Conservation (phyloP, 345 rosid species). For the Boechera retrofracta region DNA sequence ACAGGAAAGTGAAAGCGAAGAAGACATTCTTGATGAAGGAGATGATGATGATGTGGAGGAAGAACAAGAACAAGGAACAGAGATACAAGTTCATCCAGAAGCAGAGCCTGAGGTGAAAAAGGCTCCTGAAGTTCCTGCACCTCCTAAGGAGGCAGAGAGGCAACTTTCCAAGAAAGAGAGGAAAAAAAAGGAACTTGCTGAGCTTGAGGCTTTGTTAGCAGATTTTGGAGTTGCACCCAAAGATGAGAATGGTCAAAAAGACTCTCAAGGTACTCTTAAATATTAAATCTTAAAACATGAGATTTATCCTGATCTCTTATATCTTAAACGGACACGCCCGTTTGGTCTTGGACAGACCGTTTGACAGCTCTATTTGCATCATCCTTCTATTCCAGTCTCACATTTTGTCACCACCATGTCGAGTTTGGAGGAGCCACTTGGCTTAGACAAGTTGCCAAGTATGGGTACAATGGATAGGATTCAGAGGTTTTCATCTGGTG, state of each 20-base stretch:
- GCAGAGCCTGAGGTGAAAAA: slow-evolving; percentile 56
- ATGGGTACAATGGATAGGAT: slow-evolving; percentile 83
- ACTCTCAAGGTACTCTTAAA: slow-evolving; percentile 50
- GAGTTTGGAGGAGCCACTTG: slow-evolving; percentile 95
- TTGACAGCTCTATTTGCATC: neutral
- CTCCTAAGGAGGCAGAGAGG: slow-evolving; percentile 75
- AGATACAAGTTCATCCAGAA: slow-evolving; percentile 46
- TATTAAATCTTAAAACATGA: too few relatives aligned
- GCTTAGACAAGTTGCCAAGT: slow-evolving; percentile 88
- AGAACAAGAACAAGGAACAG: slow-evolving; percentile 67
- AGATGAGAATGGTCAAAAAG: slow-evolving; percentile 57
- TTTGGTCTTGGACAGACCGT: too few relatives aligned
- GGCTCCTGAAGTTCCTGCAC: slow-evolving; percentile 54
- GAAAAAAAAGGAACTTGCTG: slow-evolving; percentile 88
- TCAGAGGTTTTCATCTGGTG: slow-evolving; percentile 83
- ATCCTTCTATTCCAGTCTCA: slow-evolving; percentile 50
- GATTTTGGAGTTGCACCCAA: slow-evolving; percentile 61
- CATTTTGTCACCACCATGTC: slow-evolving; percentile 71
- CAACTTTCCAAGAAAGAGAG: slow-evolving; percentile 90
- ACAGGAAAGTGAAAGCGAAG: slow-evolving; percentile 89
- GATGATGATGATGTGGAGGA: slow-evolving; percentile 80
- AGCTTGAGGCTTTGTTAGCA: slow-evolving; percentile 86
- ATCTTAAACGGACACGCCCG: too few relatives aligned
- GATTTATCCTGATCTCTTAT: too few relatives aligned
- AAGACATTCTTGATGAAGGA: slow-evolving; percentile 72